Evolutionary conservation across 352 stramenopile genomes (phyloP).

Genomic region (Phytophthora capsici): DNA sequence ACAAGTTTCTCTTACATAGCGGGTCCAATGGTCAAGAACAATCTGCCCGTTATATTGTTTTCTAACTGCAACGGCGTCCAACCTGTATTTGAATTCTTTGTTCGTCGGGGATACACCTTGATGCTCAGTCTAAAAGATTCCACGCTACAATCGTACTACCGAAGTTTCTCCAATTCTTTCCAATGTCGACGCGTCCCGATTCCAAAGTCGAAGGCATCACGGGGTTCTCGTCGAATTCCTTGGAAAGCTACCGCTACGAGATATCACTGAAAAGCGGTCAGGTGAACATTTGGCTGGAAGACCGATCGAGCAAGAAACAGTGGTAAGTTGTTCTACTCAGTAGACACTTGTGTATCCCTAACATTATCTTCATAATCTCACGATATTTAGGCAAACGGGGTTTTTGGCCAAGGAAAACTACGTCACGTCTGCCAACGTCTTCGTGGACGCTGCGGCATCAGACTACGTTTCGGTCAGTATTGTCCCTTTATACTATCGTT

Average conservation of each 20-base stretch:
- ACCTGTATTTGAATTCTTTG: background rate
- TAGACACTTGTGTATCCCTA: too few species aligned
- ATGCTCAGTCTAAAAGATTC: too few species aligned
- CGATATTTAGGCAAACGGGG: slow-evolving; percentile 1
- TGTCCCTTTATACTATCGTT: background rate
- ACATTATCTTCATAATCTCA: too few species aligned
- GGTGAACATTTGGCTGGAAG: background rate
- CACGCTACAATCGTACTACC: too few species aligned
- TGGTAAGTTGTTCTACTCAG: too few species aligned
- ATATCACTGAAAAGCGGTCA: background rate
- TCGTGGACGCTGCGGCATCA: background rate
- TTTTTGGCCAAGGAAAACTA: background rate
- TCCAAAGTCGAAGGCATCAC: background rate
- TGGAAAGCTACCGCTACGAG: background rate
- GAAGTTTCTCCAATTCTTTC: too few species aligned
- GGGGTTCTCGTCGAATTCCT: background rate
- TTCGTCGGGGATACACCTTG: background rate
- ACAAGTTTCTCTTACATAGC: too few species aligned
- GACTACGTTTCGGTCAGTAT: slow-evolving; percentile 4
- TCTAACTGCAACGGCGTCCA: background rate
- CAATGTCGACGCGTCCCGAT: background rate
- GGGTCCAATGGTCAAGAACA: background rate
- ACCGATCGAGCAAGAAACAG: slow-evolving; percentile 1
- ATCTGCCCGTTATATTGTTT: background rate
- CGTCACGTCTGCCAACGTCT: background rate